These are phyloP conservation scores for Blastomyces silverae DNA, from an alignment of 2,329 filamentous ascomycete genomes.

Conservation along the genomic window DNA sequence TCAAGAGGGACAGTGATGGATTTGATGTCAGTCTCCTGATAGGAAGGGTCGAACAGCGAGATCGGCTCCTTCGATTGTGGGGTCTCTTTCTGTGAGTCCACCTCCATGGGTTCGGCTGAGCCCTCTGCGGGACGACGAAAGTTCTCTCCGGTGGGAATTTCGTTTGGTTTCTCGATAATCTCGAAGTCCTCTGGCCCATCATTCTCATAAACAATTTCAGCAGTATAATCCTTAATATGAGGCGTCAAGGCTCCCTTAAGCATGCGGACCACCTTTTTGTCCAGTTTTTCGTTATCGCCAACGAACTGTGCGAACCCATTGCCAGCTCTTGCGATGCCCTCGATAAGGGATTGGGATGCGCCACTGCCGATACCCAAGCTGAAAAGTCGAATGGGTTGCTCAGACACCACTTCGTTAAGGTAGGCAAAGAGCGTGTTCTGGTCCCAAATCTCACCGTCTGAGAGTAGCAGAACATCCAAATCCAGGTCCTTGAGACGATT, in stretches of 20 bases:
- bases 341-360: conserved; percentile 52
- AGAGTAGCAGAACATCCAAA: conserved; percentile 51
- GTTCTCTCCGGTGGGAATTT: conserved; percentile 10
- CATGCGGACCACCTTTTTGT: conserved; percentile 65
- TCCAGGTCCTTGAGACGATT: conserved; percentile 43
- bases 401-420: conserved; percentile 40
- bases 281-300: conserved; percentile 56
- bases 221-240: conserved; percentile 56
- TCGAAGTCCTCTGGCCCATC: conserved; percentile 49
- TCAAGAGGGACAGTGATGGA: conserved; percentile 25
- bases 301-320: conserved; percentile 59
- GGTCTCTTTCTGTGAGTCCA: conserved; percentile 19
- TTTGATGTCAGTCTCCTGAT: conserved; percentile 32
- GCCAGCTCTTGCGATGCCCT: conserved; percentile 53
- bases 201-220: conserved; percentile 56
- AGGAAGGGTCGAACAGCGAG: conserved; percentile 53
- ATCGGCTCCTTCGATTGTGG: conserved; percentile 40
- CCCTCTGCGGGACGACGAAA: conserved; percentile 8
- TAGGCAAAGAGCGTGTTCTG: conserved; percentile 45
- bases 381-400: conserved; percentile 50
- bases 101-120: conserved; percentile 17
- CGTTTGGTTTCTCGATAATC: conserved; percentile 50
- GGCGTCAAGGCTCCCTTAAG: conserved; percentile 62
- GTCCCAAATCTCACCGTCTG: conserved; percentile 51
- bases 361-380: conserved; percentile 48